Conservation (phyloP, 140 eudicot species). For the Erigeron philadelphicus region DNA sequence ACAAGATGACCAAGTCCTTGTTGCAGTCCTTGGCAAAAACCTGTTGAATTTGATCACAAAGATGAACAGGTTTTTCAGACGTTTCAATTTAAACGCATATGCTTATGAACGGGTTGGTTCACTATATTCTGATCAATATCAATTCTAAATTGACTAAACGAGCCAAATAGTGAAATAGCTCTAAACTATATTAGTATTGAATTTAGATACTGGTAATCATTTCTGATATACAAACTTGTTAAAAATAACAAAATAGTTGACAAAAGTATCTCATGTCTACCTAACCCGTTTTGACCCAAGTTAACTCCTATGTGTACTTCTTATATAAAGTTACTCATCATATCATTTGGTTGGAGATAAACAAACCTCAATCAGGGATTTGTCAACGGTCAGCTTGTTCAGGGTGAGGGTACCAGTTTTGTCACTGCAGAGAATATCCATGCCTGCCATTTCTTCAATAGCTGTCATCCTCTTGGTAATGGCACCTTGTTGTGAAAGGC, state of each 20-base stretch:
- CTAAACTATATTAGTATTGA: neutral
- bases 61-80: neutral
- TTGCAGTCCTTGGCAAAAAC: constrained; percentile 44
- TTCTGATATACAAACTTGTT: too few species aligned
- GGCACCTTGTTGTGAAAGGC: constrained; percentile 78
- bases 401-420: constrained; percentile 82
- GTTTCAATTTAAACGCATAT: neutral
- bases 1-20: constrained; percentile 49
- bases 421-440: constrained; percentile 87
- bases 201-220: neutral
- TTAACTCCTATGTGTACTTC: neutral
- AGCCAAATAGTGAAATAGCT: neutral
- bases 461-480: constrained; percentile 96
- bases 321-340: neutral
- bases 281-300: neutral
- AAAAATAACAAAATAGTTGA: too few species aligned
- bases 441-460: constrained; percentile 91
- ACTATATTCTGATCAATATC: neutral
- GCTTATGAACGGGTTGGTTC: neutral
- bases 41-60: constrained; percentile 22
- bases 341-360: neutral
- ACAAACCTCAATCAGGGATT: constrained; percentile 46
- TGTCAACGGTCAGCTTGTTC: constrained; percentile 77
- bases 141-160: neutral
- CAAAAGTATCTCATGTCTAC: neutral